phyloP scores from a whole-genome alignment of 2,329 filamentous ascomycete genomes.

The Allantophomopsis lycopodina region DNA sequence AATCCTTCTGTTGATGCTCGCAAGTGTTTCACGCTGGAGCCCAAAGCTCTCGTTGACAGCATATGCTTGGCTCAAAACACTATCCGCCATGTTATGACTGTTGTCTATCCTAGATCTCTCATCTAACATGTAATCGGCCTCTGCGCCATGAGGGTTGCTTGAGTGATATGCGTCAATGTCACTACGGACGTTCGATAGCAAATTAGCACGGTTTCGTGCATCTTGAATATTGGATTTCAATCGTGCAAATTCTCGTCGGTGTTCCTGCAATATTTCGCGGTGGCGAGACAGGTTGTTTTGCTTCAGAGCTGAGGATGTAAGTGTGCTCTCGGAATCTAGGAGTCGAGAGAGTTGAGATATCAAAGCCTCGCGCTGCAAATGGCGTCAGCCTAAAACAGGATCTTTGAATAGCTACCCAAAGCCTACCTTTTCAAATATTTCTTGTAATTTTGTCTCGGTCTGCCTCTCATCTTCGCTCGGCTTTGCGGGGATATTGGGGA shows the following conservation, averaged over 20 bases:
- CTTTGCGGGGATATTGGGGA: constrained; percentile 65
- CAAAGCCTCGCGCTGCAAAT: constrained; percentile 59
- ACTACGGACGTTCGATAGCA: constrained; percentile 78
- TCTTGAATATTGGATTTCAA: constrained; percentile 62
- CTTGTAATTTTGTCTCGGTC: constrained; percentile 70
- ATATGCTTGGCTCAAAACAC: constrained; percentile 87
- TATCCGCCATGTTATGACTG: constrained; percentile 80
- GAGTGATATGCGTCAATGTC: constrained; percentile 86
- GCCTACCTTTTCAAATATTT: constrained; percentile 66
- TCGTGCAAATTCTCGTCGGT: constrained; percentile 68
- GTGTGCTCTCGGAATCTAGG: constrained; percentile 79
- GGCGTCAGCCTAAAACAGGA: constrained; percentile 4
- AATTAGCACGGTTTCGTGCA: constrained; percentile 75
- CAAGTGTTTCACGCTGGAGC: constrained; percentile 74
- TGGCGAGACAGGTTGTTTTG: constrained; percentile 90
- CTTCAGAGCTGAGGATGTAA: constrained; percentile 86
- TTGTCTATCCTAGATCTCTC: constrained; percentile 78
- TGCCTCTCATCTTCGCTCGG: constrained; percentile 73
- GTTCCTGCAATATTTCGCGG: constrained; percentile 77
- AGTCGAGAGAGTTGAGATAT: constrained; percentile 75
- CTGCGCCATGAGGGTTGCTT: constrained; percentile 66
- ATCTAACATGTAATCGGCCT: constrained; percentile 94
- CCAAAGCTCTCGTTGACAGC: constrained; percentile 88
- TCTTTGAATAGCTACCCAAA: neutral
- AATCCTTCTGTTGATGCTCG: constrained; percentile 83